These are phyloP conservation scores for Macadamia integrifolia DNA, from an alignment of 164 flowering plant genomes.

Conservation along the genomic window DNA sequence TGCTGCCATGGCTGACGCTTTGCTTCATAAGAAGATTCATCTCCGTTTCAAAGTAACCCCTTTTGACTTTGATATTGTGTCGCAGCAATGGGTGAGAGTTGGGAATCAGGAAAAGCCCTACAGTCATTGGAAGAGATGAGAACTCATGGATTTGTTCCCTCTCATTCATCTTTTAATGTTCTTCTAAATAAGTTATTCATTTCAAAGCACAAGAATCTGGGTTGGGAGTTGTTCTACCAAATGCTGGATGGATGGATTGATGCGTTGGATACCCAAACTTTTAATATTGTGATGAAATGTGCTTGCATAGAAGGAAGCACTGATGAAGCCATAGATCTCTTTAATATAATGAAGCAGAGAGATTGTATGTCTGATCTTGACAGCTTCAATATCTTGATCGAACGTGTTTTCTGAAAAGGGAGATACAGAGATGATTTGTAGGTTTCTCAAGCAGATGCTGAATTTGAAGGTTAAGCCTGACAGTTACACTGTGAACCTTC, in stretches of 20 bases:
- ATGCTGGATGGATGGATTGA: conserved; percentile 12
- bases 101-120: conserved; percentile 6
- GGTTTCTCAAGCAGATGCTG: conserved; percentile 16
- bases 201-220: conserved; percentile 8
- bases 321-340: conserved; percentile 10
- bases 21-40: conserved; percentile 17
- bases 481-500: conserved; percentile 14
- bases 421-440: conserved; percentile 12
- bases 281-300: conserved; percentile 14
- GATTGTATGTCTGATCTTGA: conserved; percentile 15
- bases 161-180: conserved; percentile 6
- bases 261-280: conserved; percentile 13
- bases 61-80: conserved; percentile 9
- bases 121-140: conserved; percentile 13
- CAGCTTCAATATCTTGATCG: conserved; percentile 16
- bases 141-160: conserved; percentile 10
- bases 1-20: conserved; percentile 10
- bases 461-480: conserved; percentile 14
- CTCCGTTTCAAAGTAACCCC: conserved; percentile 8
- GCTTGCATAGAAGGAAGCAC: conserved; percentile 12
- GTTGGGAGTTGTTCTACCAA: conserved; percentile 13
- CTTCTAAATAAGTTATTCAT: conserved; percentile 6
- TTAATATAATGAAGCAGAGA: conserved; percentile 10
- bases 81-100: conserved; percentile 20
- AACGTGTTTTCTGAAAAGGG: conserved; percentile 15